phyloP scores from a whole-genome alignment of 2,329 filamentous ascomycete genomes.

The Penicillium sp. region DNA sequence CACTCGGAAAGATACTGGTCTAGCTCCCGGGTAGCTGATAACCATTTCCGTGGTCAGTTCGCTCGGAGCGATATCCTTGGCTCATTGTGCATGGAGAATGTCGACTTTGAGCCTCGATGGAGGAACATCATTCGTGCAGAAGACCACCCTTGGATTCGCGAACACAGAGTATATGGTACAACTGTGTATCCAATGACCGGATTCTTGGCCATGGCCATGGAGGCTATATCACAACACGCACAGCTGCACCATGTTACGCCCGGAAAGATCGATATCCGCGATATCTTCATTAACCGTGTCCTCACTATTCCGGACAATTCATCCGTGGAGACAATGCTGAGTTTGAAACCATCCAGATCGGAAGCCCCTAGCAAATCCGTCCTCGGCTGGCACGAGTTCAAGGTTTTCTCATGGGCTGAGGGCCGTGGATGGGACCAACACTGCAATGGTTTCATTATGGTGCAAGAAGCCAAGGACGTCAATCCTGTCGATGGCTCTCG shows the following conservation, averaged over 20 bases:
- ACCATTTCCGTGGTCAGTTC: conserved; percentile 14
- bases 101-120: conserved; percentile 20
- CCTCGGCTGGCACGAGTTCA: conserved; percentile 21
- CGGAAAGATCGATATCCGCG: conserved; percentile 16
- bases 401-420: conserved; percentile 20
- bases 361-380: conserved; percentile 15
- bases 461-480: conserved; percentile 13
- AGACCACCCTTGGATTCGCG: conserved; percentile 19
- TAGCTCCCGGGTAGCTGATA: conserved; percentile 12
- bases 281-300: conserved; percentile 17
- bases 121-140: conserved; percentile 19
- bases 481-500: conserved; percentile 16
- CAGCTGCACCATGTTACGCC: conserved; percentile 15
- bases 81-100: conserved; percentile 14
- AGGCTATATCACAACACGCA: conserved; percentile 19
- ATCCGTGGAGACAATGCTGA: conserved; percentile 17
- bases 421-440: conserved; percentile 20
- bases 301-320: conserved; percentile 16
- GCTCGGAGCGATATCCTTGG: conserved; percentile 16
- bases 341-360: conserved; percentile 9
- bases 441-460: conserved; percentile 18
- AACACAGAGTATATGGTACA: conserved; percentile 17
- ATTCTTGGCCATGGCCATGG: conserved; percentile 19
- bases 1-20: conserved; percentile 18
- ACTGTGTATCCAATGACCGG: conserved; percentile 22